Evolutionary conservation across 2,329 filamentous ascomycete genomes (phyloP), one percentile per base, ranked within the genome.

Genomic region (Fusarium mangiferae): DNA sequence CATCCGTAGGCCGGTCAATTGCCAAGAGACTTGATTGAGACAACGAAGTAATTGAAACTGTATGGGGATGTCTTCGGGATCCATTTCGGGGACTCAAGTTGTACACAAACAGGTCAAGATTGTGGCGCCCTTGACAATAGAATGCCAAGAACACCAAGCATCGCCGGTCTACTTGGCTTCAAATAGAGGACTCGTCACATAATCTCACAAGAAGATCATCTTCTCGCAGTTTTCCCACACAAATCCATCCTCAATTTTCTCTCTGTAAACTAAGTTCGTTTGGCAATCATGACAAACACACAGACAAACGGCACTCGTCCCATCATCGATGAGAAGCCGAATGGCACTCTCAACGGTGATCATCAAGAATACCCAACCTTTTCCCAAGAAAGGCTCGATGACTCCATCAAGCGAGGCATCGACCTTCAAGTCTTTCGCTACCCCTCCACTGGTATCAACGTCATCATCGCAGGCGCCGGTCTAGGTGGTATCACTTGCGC

Each of bases 361-460:
- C 14, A 33, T 20, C 54, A 67, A 12, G 48, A 54, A 7, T 12
- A 67, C 6, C 41, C 66, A 20, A 18, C 8, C 5, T 51, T 55
- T 17, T 20, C 51, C 3, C 33, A 55, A 56, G 42, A 66, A 5
- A 48, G 66, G 0, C 41, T 73, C 0, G 28, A 70, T 24, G 70
- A 71, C 13, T 44, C 46, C 3, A 57, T 62, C 7, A 62, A 56
- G 0, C 33, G 70, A 41, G 70, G 61, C 3, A 73, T 73, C 0
- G 70, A 73, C 6, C 38, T 62, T 0, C 62, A 73, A 9, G 70
- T 73, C 26, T 73, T 73, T 54, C 70, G 70, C 1, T 73, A 73
- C 33, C 70, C 70, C 6, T 57, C 73, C 7, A 73, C 70, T 1
- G 70, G 70, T 0, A 74, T 73, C 24, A 71, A 28, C 2, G 60